Base-by-base conservation (phyloP, 306 rosid genomes). In the Dalbergia cochinchinensis region DNA sequence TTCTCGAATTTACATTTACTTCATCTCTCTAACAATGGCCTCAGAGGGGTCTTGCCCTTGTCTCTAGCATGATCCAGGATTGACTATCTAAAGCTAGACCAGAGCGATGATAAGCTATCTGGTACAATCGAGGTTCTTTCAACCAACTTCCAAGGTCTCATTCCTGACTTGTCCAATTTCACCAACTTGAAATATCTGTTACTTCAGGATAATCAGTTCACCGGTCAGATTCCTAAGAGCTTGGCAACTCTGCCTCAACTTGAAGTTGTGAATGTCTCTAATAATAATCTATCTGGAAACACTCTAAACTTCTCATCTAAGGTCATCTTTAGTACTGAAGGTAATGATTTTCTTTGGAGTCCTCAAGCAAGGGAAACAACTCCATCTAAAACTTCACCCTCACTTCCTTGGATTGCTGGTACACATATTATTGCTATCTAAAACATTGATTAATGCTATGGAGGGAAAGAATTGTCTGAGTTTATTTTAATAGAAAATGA, bases 21-120 rank as follows among this genome's bases (percentile, higher is more conserved):
- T 45, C 86, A 86, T 42, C 91, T 91, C 57, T 89, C 91, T 22
- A 87, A 86, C 86, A 91, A 91, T 54, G 84, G 89, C 53, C 84
- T 91, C 58, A 82, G 84, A 12, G 55, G 55, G 7, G 16, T 4
- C 16, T 50, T 50, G 55, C 55, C 55, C 6, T 0, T 13, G 55
- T 50, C 7, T 50, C 13, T 50, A 13, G 16, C 16, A 14, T 2
- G 1, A 15, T 50, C 55, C 16, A 50, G 47, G 59, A 86, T 91
- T 22, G 26, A 22, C 26, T 0, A 22, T 55, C 74, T 5, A 57
- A 71, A 74, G 34, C 48, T 91, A 4, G 84, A 90, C 90, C 78
- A 89, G 18, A 89, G 87, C 16, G 5, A 1, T 0, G 18, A 15
- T 31, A 92, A 92, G 45, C 58, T 91, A 0, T 89, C 93, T 0